phyloP scores from a whole-genome alignment of 306 rosid genomes.

The Quercus parvula region DNA sequence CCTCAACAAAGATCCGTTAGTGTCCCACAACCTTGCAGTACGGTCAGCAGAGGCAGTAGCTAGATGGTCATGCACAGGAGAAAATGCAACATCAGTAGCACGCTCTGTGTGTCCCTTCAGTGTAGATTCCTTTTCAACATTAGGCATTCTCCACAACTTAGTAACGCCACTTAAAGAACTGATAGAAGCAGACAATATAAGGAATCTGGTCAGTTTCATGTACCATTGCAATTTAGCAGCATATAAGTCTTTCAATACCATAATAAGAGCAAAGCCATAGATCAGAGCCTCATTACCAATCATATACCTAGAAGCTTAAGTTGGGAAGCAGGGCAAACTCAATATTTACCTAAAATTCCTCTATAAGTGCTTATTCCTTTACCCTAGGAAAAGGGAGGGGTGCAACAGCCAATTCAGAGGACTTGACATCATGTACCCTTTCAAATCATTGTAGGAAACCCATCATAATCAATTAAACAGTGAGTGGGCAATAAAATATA shows the following conservation, averaged over 20 bases:
- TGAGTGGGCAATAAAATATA: not conserved
- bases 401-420: not conserved
- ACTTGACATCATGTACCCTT: not conserved
- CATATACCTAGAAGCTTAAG: not conserved
- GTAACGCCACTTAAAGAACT: slow-evolving; percentile 68
- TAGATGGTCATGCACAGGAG: slow-evolving; percentile 64
- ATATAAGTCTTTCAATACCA: not conserved
- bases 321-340: not conserved
- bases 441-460: not conserved
- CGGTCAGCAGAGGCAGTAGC: slow-evolving; percentile 97
- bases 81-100: slow-evolving; percentile 77
- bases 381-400: not conserved
- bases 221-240: not conserved
- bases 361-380: not conserved
- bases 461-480: not conserved
- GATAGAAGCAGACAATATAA: not conserved
- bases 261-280: not conserved
- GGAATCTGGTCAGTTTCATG: not conserved
- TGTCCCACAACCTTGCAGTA: slow-evolving; percentile 84
- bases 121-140: slow-evolving; percentile 51
- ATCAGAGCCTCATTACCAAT: not conserved
- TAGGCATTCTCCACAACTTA: slow-evolving; percentile 93
- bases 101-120: slow-evolving; percentile 89
- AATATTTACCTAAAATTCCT: not conserved
- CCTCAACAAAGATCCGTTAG: slow-evolving; percentile 64